A percentile compares a stretch with the other conserved stretches of the same genome.
These are phyloP conservation scores for Alternaria ethzedia DNA, from an alignment of 2,329 filamentous ascomycete genomes.

Conservation along the genomic window DNA sequence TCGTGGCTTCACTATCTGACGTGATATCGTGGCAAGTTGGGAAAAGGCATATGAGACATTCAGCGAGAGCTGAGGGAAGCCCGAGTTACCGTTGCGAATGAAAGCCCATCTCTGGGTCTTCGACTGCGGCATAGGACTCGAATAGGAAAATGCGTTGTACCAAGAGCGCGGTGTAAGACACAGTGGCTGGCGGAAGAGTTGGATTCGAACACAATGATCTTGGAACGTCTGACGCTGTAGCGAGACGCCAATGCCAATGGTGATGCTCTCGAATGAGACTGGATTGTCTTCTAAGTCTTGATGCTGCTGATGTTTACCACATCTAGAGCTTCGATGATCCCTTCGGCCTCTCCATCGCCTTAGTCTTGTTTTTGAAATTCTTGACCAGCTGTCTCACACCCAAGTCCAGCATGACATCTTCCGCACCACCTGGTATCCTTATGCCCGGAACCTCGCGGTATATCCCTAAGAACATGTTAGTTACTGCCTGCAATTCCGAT, in stretches of 20 bases:
- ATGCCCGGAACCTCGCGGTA: slow-evolving; percentile 69
- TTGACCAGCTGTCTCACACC: slow-evolving; percentile 74
- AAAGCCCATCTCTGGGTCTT: neutral
- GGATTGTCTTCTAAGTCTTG: neutral
- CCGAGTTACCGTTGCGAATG: neutral
- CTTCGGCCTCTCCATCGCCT: slow-evolving; percentile 55
- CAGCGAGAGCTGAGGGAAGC: neutral
- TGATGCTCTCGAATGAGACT: neutral
- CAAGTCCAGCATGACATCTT: slow-evolving; percentile 76
- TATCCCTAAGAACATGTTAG: slow-evolving; percentile 55
- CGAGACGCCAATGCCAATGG: too few species aligned
- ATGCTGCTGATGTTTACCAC: neutral
- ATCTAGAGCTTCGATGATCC: slow-evolving; percentile 54
- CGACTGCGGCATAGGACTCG: neutral
- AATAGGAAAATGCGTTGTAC: neutral
- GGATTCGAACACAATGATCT: neutral
- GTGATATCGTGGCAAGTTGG: neutral
- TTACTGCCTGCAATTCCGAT: neutral
- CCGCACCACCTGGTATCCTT: slow-evolving; percentile 69
- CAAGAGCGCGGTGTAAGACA: too few species aligned
- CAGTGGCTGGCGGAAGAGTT: too few species aligned
- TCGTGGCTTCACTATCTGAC: neutral
- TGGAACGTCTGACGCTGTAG: neutral
- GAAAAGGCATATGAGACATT: neutral
- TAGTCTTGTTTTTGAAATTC: slow-evolving; percentile 67